Base-by-base conservation (phyloP, 1,284 basidiomycete species). In the Abortiporus biennis region DNA sequence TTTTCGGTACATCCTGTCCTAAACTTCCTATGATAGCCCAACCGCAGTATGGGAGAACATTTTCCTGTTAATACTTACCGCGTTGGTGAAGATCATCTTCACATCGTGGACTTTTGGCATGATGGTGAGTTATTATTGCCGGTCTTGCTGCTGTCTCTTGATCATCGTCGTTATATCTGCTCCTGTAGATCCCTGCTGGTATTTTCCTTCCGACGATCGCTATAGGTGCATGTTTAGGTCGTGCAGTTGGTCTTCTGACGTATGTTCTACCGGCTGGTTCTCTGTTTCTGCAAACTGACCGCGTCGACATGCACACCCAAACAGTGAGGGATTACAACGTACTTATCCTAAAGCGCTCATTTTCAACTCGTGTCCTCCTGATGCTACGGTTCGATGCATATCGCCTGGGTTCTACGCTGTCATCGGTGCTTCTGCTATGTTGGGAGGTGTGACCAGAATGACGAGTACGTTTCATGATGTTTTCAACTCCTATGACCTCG, bases 341-440 rank as follows among this genome's bases (percentile, higher is more conserved):
- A 65, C 76, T 12, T 74, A 80, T 52, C 78, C 82, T 6, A 67
- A 59, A 4, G 74, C 80, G 2, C 83, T 79, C 78, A 67, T 84
- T 24, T 85, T 86, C 57, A 62, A 74, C 9, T 72, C 79, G 0
- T 86, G 83, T 56, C 80, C 81, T 8, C 79, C 82, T 0, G 83
- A 85, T 53, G 76, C 76, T 0, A 74, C 77, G 12, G 69, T 77
- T 17, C 67, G 71, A 36, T 88, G 85, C 53, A 78, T 91, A 35
- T 85, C 79, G 3, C 86, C 87, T 2, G 84, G 85, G 23, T 87
- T 90, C 52, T 92, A 92, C 54, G 83, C 87, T 12, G 83, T 90
- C 17, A 80, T 91, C 27, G 88, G 88, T 1, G 86, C 87, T 15
- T 80, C 87, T 22, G 83, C 85, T 1, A 84, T 88, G 72, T 64